phyloP scores from a whole-genome alignment of 768 basidiomycete species.

The Amanita phalloides region DNA sequence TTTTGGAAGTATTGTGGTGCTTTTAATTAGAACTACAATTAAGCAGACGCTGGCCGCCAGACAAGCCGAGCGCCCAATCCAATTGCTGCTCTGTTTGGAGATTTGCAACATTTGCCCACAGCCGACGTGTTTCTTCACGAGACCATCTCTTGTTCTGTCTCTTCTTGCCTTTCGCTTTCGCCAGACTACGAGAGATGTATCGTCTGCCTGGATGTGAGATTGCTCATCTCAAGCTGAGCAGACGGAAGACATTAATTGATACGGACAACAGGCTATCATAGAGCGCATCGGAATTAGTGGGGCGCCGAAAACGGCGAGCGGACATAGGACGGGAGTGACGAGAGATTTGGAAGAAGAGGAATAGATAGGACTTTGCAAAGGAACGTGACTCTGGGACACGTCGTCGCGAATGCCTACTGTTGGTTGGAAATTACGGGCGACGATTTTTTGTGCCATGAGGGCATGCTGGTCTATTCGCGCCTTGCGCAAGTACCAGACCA shows the following conservation, averaged over 20 bases:
- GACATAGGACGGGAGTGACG: background rate
- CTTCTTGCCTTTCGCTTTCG: background rate
- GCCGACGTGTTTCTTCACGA: constrained; percentile 1
- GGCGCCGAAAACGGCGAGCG: background rate
- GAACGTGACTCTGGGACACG: background rate
- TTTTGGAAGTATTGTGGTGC: too few species aligned
- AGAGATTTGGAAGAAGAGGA: background rate
- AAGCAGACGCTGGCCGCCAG: background rate
- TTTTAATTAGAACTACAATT: too few species aligned
- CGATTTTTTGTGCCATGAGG: background rate
- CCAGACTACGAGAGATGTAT: background rate
- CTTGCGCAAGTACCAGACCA: background rate
- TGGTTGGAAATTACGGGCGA: background rate
- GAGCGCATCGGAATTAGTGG: background rate
- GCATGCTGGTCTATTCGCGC: background rate
- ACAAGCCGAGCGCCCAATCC: constrained; percentile 8
- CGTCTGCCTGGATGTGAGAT: background rate
- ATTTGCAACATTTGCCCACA: constrained; percentile 6
- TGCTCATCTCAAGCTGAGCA: constrained; percentile 1
- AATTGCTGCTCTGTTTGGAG: constrained; percentile 4
- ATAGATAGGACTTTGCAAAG: background rate
- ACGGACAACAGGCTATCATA: background rate
- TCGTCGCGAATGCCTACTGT: background rate
- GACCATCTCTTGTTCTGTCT: constrained; percentile 1
- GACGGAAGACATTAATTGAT: background rate